Evolutionary conservation across 2,329 filamentous ascomycete species (phyloP), one percentile per base, ranked within the genome.

Genomic region (Microsporum audouinii): DNA sequence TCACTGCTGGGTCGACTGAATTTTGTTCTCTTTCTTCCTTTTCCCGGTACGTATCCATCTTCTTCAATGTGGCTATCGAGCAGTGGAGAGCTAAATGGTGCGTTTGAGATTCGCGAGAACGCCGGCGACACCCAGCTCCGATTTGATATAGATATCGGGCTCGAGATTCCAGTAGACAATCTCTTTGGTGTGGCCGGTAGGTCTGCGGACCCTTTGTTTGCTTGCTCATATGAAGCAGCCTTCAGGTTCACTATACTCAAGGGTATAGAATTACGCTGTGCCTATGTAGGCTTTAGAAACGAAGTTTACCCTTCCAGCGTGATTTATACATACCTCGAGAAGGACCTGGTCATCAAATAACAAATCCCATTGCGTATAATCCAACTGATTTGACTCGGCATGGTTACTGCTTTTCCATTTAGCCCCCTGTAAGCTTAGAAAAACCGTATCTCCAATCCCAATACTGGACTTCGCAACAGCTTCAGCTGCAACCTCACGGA

Each of bases 401-500:
- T 58, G 23, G 59, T 82, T 80, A 57, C 79, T 79, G 58, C 80
- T 77, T 51, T 76, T 71, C 82, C 89, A 94, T 61, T 80, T 76
- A 3, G 79, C 88, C 2, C 89, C 88, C 41, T 83, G 80, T 63
- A 97, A 76, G 64, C 82, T 80, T 65, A 97, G 71, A 2, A 82
- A 73, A 34, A 96, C 76, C 65, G 84, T 82, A 73, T 96, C 91
- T 14, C 90, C 89, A 66, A 90, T 92, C 1, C 87, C 86, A 29
- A 96, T 75, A 8, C 81, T 83, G 8, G 82, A 82, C 57, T 82
- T 80, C 5, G 85, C 83, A 43, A 95, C 79, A 17, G 82, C 82
- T 67, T 84, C 84, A 14, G 89, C 92, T 65, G 85, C 84, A 3
- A 83, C 76, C 6, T 87, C 88, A 34, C 80, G 79, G 66, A 96